Evolutionary conservation across 2,329 filamentous ascomycete genomes (phyloP), one percentile per base, ranked within the genome.

Genomic region (Nigrospora sphaerica): DNA sequence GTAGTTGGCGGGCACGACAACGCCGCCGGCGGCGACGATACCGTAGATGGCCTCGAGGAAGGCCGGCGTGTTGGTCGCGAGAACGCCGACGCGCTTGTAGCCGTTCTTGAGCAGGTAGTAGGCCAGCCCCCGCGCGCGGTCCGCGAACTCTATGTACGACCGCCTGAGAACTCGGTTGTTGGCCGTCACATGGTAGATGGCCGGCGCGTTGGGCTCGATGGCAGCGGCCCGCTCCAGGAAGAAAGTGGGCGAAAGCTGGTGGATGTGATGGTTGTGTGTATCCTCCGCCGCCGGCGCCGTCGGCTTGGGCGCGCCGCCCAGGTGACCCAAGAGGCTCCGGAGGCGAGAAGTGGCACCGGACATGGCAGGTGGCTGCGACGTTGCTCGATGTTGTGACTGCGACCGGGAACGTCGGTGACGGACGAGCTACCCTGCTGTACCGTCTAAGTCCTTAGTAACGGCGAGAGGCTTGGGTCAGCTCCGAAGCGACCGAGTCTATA

Each of bases 11-110:
- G 77, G 77, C 45, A 95, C 86, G 50, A 90, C 81, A 19, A 95
- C 79, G 9, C 76, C 87, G 1, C 89, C 89, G 0, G 87, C 87
- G 1, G 87, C 91, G 1, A 83, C 84, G 55, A 96, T 85, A 2
- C 87, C 93, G 60, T 88, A 98, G 51, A 95, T 88, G 7, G 83
- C 80, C 68, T 97, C 92, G 28, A 98, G 73, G 58, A 97, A 97
- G 0, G 91, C 91, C 0, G 93, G 93, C 1, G 93, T 98, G 63
- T 98, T 98, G 3, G 93, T 88, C 10, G 83, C 84, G 12, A 98
- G 73, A 41, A 98, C 84, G 7, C 93, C 93, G 6, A 97, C 86
- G 49, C 87, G 78, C 58, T 81, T 85, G 59, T 81, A 82, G 5
- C 78, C 76, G 60, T 87, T 80, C 63, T 87, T 88, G 55, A 79